phyloP scores from a whole-genome alignment of 192 early-diverging fungal genomes.

The Phlyctochytrium planicorne region DNA sequence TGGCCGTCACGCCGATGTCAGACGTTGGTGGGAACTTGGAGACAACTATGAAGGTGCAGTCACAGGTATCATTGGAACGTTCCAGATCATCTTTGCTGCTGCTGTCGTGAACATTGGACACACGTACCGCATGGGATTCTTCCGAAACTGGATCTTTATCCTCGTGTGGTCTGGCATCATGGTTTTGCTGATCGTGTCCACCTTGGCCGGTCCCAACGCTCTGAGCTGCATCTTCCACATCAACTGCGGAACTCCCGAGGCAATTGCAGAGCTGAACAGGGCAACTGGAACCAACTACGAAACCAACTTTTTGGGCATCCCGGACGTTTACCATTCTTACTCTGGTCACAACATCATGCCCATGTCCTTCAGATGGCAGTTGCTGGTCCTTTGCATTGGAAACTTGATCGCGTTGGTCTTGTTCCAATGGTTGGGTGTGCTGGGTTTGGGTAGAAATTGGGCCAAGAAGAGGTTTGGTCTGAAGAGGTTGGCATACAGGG shows the following conservation, averaged over 20 bases:
- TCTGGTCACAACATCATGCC: slow-evolving; percentile 76
- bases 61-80: slow-evolving; percentile 58
- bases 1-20: slow-evolving; percentile 55
- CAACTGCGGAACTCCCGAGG: slow-evolving; percentile 66
- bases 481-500: slow-evolving; percentile 15
- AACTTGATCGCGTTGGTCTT: slow-evolving; percentile 31
- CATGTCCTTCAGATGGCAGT: slow-evolving; percentile 52
- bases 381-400: slow-evolving; percentile 41
- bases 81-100: slow-evolving; percentile 73
- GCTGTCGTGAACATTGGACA: slow-evolving; percentile 71
- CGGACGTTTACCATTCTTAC: slow-evolving; percentile 59
- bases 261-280: slow-evolving; percentile 37
- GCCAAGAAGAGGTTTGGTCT: slow-evolving; percentile 27
- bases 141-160: slow-evolving; percentile 62
- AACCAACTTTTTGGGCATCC: slow-evolving; percentile 33
- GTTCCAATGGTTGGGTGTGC: slow-evolving; percentile 36
- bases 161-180: slow-evolving; percentile 38
- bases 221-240: slow-evolving; percentile 65
- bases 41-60: slow-evolving; percentile 77
- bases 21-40: slow-evolving; percentile 78
- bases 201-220: slow-evolving; percentile 60
- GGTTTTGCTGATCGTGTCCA: slow-evolving; percentile 46
- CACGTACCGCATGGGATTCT: slow-evolving; percentile 62
- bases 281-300: slow-evolving; percentile 28
- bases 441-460: slow-evolving; percentile 31